Evolutionary conservation across 1,284 basidiomycete species (phyloP).

Genomic region (Takashimella koratensis): DNA sequence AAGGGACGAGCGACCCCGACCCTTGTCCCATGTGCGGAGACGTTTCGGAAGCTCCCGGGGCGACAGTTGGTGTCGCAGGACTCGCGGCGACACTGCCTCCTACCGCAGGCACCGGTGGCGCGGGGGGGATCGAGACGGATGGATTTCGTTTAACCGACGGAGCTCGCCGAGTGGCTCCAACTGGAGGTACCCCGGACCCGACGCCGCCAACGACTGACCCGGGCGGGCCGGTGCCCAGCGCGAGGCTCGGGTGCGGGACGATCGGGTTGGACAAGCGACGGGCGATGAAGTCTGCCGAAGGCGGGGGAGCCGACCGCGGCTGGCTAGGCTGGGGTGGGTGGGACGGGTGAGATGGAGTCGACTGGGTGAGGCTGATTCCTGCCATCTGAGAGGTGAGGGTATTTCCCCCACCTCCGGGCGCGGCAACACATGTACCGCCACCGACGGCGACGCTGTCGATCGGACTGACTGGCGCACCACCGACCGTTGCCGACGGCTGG

Average conservation of each 20-base stretch:
- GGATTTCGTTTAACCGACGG: not conserved
- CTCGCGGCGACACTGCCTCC: not conserved
- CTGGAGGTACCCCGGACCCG: not conserved
- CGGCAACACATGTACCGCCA: no score
- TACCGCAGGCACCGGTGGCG: not conserved
- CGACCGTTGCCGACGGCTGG: not conserved
- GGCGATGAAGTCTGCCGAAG: constrained; percentile 3
- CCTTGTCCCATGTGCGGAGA: not conserved
- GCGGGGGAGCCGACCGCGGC: constrained; percentile 8
- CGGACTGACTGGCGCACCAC: not conserved
- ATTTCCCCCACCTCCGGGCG: not conserved
- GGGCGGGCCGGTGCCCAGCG: not conserved
- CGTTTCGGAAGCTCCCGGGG: not conserved
- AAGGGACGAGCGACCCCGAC: not conserved
- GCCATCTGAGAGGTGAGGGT: not conserved
- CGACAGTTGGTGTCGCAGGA: not conserved
- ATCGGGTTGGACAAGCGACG: constrained; percentile 9
- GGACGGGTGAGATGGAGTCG: not conserved
- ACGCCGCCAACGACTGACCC: not conserved
- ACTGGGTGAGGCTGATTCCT: not conserved
- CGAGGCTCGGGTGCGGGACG: not conserved
- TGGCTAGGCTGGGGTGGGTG: not conserved
- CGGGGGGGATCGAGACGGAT: not conserved
- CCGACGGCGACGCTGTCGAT: no score
- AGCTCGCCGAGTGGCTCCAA: not conserved